Evolutionary conservation across 768 basidiomycete genomes (phyloP).

Genomic region (Suillus paluster): DNA sequence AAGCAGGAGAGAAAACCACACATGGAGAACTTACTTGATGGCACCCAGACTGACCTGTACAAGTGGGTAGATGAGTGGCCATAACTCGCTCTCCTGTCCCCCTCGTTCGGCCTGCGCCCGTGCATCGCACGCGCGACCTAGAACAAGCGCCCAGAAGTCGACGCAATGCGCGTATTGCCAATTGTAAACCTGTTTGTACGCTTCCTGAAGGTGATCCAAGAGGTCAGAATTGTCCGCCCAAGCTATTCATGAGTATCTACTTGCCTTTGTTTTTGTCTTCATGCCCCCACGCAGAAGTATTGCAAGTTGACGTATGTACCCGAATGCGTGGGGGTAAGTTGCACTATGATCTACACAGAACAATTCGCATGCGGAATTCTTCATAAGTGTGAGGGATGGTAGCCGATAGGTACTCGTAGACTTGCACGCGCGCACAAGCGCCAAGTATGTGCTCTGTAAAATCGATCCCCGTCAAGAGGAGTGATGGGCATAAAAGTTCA

Average conservation of each 20-base stretch:
- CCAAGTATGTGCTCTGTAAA: constrained; percentile 81
- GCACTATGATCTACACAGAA: constrained; percentile 76
- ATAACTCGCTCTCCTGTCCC: constrained; percentile 73
- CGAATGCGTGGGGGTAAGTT: constrained; percentile 94
- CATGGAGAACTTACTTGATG: constrained; percentile 67
- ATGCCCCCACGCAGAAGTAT: constrained; percentile 91
- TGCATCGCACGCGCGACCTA: constrained; percentile 78
- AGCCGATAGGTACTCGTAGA: constrained; percentile 86
- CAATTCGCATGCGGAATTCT: constrained; percentile 93
- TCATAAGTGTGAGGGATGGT: constrained; percentile 94
- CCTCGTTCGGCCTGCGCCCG: constrained; percentile 54
- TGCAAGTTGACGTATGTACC: constrained; percentile 93
- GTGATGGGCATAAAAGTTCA: background rate
- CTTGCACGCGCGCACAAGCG: constrained; percentile 83
- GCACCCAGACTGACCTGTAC: constrained; percentile 94
- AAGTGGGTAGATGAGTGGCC: constrained; percentile 91
- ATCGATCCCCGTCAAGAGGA: background rate
- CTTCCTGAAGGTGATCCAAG: constrained; percentile 56
- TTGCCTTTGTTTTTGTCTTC: constrained; percentile 84
- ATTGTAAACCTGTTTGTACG: constrained; percentile 95
- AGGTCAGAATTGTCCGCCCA: constrained; percentile 4
- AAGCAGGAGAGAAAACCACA: background rate
- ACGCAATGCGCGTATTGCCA: constrained; percentile 98
- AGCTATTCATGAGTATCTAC: constrained; percentile 17
- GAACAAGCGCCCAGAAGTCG: constrained; percentile 94